These are phyloP conservation scores for Suillus cothurnatus DNA, from an alignment of 768 basidiomycete genomes.

Conservation along the genomic window DNA sequence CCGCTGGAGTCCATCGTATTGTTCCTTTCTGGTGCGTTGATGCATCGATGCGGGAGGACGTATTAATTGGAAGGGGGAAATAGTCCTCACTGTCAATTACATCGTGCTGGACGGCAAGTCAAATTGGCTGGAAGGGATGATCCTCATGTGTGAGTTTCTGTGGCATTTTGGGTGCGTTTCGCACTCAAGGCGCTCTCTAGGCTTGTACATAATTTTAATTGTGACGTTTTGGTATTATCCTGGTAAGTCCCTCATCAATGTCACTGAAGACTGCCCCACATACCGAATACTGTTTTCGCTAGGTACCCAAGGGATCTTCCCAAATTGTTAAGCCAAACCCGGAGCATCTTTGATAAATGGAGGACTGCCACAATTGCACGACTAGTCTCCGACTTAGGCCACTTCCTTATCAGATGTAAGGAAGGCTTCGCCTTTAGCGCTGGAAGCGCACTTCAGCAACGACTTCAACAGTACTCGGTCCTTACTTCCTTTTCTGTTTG, in stretches of 20 bases:
- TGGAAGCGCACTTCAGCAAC: too few species aligned
- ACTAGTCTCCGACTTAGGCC: not conserved
- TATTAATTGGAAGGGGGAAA: not conserved
- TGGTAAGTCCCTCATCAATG: slow-evolving; percentile 28
- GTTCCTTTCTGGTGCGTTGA: slow-evolving; percentile 21
- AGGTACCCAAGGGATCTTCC: slow-evolving; percentile 2
- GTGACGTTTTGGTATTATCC: slow-evolving; percentile 59
- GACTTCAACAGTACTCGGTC: too few species aligned
- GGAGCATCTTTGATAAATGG: not conserved
- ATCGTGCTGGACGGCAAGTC: slow-evolving; percentile 85
- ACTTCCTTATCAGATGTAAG: not conserved
- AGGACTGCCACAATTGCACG: not conserved
- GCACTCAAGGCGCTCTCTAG: slow-evolving; percentile 23
- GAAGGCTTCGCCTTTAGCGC: too few species aligned
- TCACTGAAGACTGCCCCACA: too few species aligned
- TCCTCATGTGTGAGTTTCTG: slow-evolving; percentile 58
- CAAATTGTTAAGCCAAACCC: not conserved
- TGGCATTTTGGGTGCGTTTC: not conserved
- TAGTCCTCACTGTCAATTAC: slow-evolving; percentile 83
- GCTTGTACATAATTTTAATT: slow-evolving; percentile 59
- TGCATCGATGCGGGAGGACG: not conserved
- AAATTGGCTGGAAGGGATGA: slow-evolving; percentile 88
- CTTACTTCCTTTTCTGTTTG: too few species aligned
- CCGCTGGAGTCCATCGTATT: slow-evolving; percentile 67
- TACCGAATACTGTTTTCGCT: not conserved